These are phyloP conservation scores for Metschnikowia sp. DNA, from an alignment of 805 yeast species.

Conservation along the genomic window DNA sequence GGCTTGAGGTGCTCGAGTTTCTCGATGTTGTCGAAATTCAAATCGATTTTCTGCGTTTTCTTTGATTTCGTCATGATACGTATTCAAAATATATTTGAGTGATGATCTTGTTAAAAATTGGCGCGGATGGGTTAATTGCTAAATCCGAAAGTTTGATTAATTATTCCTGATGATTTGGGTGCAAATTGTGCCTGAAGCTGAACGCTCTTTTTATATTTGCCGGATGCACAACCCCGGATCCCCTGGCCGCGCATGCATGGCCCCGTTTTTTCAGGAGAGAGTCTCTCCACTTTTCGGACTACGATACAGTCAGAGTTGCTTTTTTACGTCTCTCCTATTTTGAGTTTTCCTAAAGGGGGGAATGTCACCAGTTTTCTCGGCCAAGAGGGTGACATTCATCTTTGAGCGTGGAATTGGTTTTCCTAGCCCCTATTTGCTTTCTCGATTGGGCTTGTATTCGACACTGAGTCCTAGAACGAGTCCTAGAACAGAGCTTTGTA, in stretches of 20 bases:
- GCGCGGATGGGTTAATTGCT: not conserved
- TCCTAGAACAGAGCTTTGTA: too few species aligned
- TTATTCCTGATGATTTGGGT: not conserved
- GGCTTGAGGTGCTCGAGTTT: constrained; percentile 37
- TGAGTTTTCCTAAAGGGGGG: not conserved
- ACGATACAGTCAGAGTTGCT: constrained; percentile 5
- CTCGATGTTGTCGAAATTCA: constrained; percentile 39
- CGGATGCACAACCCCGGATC: constrained; percentile 1
- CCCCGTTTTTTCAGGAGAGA: not conserved
- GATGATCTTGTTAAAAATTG: not conserved
- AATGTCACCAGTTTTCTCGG: not conserved
- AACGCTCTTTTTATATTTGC: constrained; percentile 1
- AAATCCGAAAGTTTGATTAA: not conserved
- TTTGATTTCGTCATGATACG: constrained; percentile 24
- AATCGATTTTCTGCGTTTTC: constrained; percentile 20
- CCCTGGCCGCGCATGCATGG: constrained; percentile 1
- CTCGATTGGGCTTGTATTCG: too few species aligned
- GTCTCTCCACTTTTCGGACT: constrained; percentile 12
- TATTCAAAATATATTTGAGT: too few species aligned
- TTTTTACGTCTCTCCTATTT: not conserved
- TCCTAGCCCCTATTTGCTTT: too few species aligned
- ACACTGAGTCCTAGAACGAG: too few species aligned
- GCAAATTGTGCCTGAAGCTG: not conserved
- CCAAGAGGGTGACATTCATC: too few species aligned
- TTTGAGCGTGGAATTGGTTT: too few species aligned